These are phyloP conservation scores for Talaromyces islandicus DNA, from an alignment of 2,329 filamentous ascomycete genomes.

Conservation along the genomic window DNA sequence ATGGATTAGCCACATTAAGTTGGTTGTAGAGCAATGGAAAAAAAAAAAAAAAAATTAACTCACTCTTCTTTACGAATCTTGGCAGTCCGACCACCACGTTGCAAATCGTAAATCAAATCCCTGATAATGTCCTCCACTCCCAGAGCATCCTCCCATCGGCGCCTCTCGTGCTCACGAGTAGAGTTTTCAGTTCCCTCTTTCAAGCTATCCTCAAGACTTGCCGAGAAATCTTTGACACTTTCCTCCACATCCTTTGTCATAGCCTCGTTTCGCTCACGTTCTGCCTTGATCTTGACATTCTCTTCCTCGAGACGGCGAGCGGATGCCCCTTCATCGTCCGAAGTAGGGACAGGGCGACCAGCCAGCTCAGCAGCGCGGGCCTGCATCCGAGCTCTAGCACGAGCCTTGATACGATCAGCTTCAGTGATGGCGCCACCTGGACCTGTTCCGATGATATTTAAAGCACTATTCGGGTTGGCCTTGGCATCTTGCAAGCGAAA, in stretches of 20 bases:
- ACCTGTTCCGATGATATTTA: slow-evolving; percentile 82
- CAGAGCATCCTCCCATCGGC: slow-evolving; percentile 91
- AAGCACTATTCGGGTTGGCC: slow-evolving; percentile 73
- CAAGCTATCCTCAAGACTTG: slow-evolving; percentile 76
- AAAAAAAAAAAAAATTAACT: slow-evolving; percentile 26
- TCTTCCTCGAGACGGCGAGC: slow-evolving; percentile 86
- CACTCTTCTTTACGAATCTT: slow-evolving; percentile 61
- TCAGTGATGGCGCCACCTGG: slow-evolving; percentile 88
- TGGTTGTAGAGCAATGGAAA: background rate
- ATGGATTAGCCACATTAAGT: background rate
- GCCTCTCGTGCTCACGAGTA: slow-evolving; percentile 79
- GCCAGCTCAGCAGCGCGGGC: slow-evolving; percentile 88
- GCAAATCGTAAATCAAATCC: slow-evolving; percentile 96
- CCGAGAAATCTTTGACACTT: slow-evolving; percentile 82
- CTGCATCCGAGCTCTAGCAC: slow-evolving; percentile 98
- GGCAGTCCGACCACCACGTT: slow-evolving; percentile 74
- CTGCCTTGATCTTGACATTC: slow-evolving; percentile 69
- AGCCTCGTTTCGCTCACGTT: slow-evolving; percentile 88
- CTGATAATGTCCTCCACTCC: slow-evolving; percentile 95
- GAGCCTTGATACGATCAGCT: slow-evolving; percentile 86
- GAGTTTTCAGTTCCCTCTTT: slow-evolving; percentile 73
- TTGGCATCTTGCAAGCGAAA: slow-evolving; percentile 94
- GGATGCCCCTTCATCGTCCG: slow-evolving; percentile 68
- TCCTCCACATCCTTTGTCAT: slow-evolving; percentile 98
- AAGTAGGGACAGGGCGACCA: slow-evolving; percentile 68